Conservation (phyloP, 225 moss, liverwort and hornwort species). For the Bryoerythrophyllum caledonicum region DNA sequence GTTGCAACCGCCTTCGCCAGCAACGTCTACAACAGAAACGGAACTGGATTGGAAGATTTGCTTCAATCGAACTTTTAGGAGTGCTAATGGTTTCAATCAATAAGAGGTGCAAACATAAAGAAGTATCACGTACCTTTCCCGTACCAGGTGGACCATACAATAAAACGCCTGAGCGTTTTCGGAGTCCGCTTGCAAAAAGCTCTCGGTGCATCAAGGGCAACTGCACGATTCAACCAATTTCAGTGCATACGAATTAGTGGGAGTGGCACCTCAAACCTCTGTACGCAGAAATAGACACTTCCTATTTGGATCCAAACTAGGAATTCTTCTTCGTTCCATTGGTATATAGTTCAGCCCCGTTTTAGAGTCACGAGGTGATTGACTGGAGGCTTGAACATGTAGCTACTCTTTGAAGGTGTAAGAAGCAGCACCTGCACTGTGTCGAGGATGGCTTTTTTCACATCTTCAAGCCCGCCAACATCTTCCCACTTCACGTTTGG, state of each 20-base stretch:
- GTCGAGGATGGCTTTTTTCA: slow-evolving; percentile 95
- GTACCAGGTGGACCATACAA: slow-evolving; percentile 98
- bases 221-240: slow-evolving; percentile 40
- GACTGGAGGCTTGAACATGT: no score
- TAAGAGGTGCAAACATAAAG: slow-evolving; percentile 21
- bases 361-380: no score
- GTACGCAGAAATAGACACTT: no score
- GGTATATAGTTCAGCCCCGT: no score
- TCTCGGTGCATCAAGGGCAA: slow-evolving; percentile 92
- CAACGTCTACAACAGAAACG: slow-evolving; percentile 69
- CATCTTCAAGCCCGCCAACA: slow-evolving; percentile 97
- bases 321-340: no score
- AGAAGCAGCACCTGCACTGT: slow-evolving; percentile 81
- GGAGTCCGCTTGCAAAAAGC: slow-evolving; percentile 92
- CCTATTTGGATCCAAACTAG: no score
- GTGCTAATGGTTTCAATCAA: slow-evolving; percentile 9
- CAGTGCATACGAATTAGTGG: not conserved
- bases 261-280: no score
- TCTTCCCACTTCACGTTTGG: slow-evolving; percentile 99
- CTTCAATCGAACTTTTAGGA: slow-evolving; percentile 17
- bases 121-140: slow-evolving; percentile 76
- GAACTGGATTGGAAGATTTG: not conserved
- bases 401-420: not conserved
- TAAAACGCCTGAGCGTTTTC: slow-evolving; percentile 94
- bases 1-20: slow-evolving; percentile 98